Evolutionary conservation across 2,329 filamentous ascomycete species (phyloP), one percentile per base, ranked within the genome.

Genomic region (Cytospora piceae): DNA sequence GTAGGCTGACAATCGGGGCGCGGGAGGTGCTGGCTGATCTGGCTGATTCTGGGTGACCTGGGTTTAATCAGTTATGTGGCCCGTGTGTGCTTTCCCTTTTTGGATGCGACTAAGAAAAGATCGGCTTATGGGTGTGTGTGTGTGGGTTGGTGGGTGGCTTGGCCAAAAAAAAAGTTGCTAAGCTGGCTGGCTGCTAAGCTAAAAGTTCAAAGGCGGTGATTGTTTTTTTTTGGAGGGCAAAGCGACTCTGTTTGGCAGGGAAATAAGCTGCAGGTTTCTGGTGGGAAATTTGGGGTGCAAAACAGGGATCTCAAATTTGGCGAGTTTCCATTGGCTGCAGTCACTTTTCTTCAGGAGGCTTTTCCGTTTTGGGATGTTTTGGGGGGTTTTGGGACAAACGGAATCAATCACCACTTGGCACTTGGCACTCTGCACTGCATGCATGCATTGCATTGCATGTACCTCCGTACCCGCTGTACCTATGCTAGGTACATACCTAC

Each of bases 1-100:
- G 74, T 78, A 77, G 72, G 73, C 42, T 70, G 60, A 69, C 67
- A 58, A 63, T 56, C 63, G 61, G 64, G 66, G 64, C 37, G 52
- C 69, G 70, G 69, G 72, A 69, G 72, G 71, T 74, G 72, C 70
- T 70, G 75, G 75, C 76, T 78, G 76, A 78, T 78, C 61, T 75
- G 71, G 68, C 69, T 60, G 67, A 67, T 66, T 66, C 67, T 67
- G 69, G 69, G 69, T 71, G 70, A 69, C 70, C 59, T 71, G 69
- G 64, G 71, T 65, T 69, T 70, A 66, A 67, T 61, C 39, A 69
- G 69, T 71, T 72, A 72, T 57, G 60, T 52, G 29, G 29, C 68
- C 61, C 68, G 69, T 69, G 9, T 20, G 53, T 56, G 53, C 12
- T 34, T 55, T 32, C 12, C 32, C 27, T 29, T 29, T 29, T 29